Base-by-base conservation (phyloP, 2,329 filamentous ascomycete genomes). In the Leptographium wingfieldii region DNA sequence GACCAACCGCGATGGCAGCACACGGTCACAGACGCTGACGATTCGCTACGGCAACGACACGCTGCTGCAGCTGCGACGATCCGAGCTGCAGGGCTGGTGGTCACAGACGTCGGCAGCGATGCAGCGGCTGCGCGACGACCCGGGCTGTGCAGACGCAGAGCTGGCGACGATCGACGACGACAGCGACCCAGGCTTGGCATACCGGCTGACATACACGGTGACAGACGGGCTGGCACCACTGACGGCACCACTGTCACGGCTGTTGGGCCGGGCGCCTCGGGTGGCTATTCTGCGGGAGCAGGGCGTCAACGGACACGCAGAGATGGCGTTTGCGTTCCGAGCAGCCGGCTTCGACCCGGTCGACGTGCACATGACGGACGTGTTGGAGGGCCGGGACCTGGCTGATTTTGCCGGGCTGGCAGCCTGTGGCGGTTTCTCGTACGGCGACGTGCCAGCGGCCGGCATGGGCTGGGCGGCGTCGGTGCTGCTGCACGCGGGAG, bases 241-340 rank as follows among this genome's bases (percentile, higher is more conserved):
- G 63, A 80, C 83, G 63, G 78, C 83, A 3, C 82, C 80, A 62
- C 74, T 90, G 60, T 80, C 82, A 48, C 68, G 67, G 11, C 66
- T 73, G 61, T 82, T 90, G 69, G 79, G 78, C 63, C 80, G 76
- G 66, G 67, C 71, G 73, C 88, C 88, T 1, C 84, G 85, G 38
- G 92, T 99, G 29, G 94, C 94, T 52, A 95, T 99, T 66, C 83
- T 99, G 27, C 83, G 94, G 69, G 94, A 97, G 73, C 91, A 96
- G 72, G 94, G 94, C 71, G 90, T 96, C 66, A 97, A 99, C 74
- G 90, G 92, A 51, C 84, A 96, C 68, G 86, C 90, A n/a, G 94
- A 99, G 73, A 95, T 99, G 90, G 94, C 94, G 1, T 97, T 95
- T 69, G 91, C 92, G 56, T 97, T 97, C 80, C 85, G 87, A 65